A percentile compares a stretch with the other conserved stretches of the same genome.
Evolutionary conservation across 2,329 filamentous ascomycete species (phyloP).

Genomic region (Venturia asperata): DNA sequence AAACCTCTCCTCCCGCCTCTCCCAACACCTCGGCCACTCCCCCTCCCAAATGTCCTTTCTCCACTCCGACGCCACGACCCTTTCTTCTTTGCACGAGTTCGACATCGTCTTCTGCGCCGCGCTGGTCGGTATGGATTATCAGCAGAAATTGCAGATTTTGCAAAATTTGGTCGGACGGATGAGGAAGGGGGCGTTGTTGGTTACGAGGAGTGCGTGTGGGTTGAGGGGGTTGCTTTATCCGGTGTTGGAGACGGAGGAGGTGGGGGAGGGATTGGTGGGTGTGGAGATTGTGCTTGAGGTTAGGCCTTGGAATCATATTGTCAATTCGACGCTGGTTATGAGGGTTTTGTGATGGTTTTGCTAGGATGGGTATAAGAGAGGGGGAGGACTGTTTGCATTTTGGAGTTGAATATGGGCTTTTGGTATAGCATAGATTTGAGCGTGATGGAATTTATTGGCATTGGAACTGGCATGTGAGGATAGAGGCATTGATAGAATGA

Average conservation of each 20-base stretch:
- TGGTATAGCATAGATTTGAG: too few relatives aligned
- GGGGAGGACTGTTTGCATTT: too few relatives aligned
- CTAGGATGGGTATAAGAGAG: too few relatives aligned
- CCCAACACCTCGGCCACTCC: background rate
- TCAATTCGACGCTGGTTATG: conserved; percentile 7
- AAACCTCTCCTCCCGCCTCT: background rate
- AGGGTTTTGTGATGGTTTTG: background rate
- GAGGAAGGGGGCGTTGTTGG: background rate
- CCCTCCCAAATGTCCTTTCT: background rate
- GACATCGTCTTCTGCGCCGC: background rate
- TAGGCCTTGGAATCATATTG: background rate
- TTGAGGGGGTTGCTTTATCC: background rate
- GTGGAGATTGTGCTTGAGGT: background rate
- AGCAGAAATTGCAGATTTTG: background rate
- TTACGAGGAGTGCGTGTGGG: background rate
- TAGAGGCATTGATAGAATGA: too few relatives aligned
- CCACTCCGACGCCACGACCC: background rate
- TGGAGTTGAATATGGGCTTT: too few relatives aligned
- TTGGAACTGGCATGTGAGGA: too few relatives aligned
- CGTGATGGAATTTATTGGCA: too few relatives aligned
- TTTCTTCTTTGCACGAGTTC: background rate
- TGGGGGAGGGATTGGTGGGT: background rate
- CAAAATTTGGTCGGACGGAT: background rate
- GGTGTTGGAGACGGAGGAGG: background rate
- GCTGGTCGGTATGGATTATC: background rate